A percentile compares a stretch with the other conserved stretches of the same genome.
These are phyloP conservation scores for Suhomyces xylopsoci DNA, from an alignment of 805 yeast genomes.

Conservation along the genomic window DNA sequence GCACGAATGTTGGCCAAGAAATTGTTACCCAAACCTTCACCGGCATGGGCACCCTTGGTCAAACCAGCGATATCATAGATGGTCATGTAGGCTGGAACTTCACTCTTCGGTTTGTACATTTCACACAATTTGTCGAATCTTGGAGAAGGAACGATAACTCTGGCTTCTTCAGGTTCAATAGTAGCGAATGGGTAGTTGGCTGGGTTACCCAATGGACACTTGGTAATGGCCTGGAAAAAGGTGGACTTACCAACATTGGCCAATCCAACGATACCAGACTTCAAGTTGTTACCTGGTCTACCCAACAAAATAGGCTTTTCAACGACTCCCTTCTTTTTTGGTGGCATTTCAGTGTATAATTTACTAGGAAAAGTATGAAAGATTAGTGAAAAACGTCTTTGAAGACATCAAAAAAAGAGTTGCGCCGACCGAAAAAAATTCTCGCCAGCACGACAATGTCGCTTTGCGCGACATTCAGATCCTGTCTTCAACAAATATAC, in stretches of 20 bases:
- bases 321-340: conserved; percentile 61
- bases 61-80: conserved; percentile 97
- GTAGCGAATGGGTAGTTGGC: conserved; percentile 99
- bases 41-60: conserved; percentile 93
- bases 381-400: conserved; percentile 2
- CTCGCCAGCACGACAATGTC: background rate
- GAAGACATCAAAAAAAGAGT: background rate
- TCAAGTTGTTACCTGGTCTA: conserved; percentile 57
- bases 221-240: conserved; percentile 94
- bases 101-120: conserved; percentile 76
- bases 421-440: background rate
- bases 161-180: conserved; percentile 96
- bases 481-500: background rate
- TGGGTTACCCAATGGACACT: conserved; percentile 90
- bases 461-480: background rate
- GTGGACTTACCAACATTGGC: conserved; percentile 97
- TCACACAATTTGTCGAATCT: conserved; percentile 76
- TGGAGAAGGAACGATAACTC: conserved; percentile 89
- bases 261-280: conserved; percentile 86
- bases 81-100: conserved; percentile 89
- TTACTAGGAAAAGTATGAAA: background rate
- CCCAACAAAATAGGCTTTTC: conserved; percentile 78
- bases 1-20: conserved; percentile 95
- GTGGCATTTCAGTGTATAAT: conserved; percentile 52
- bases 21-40: conserved; percentile 98